Base-by-base conservation (phyloP, 306 rosid genomes). In the Sechiopsis laciniata region DNA sequence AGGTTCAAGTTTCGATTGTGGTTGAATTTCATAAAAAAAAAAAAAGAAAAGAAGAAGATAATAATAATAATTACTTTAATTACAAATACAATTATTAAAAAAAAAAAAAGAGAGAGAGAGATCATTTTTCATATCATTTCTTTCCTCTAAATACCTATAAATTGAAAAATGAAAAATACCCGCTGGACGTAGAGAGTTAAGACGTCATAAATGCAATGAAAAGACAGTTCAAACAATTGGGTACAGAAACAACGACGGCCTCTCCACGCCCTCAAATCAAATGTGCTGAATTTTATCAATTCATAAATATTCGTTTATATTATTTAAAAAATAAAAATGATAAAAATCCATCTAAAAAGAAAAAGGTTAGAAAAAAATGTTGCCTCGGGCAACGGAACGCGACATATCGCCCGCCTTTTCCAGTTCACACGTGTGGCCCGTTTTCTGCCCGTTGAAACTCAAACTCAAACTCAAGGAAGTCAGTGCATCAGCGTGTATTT, bases 151-250 rank as follows among this genome's bases (percentile, higher is more conserved):
- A 32, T 32, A 29, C 32, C 32, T 29, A 29, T 29, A 29, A 29
- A 5, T 42, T 40, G 29, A 40, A 40, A 48, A 48, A 10, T 45
- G 68, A 32, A 17, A 29, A 61, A 61, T 61, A 14, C 46, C 12
- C 12, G 17, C 20, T 61, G 46, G 48, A 29, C 11, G 68, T 29
- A 32, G 19, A 61, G 71, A 64, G 53, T 64, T 64, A 64, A 64
- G 50, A 64, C 71, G 53, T 64, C 53, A 64, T 64, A n/a, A 64
- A 64, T 32, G 71, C 71, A 64, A 17, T 17, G 70, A 64, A 64
- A 64, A 42, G 71, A 65, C 54, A 40, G 54, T 65, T 65, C 71
- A 42, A 65, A 65, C 29, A 42, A 65, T 37, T 65, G 32, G 71
- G 53, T 40, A 35, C 16, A 65, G 71, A 65, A 40, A 65, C 71